Percentiles rank a stretch among this genome's conserved stretches.
phyloP scores from a whole-genome alignment of 129 eudicot genomes.

The Flaveria ramosissima region DNA sequence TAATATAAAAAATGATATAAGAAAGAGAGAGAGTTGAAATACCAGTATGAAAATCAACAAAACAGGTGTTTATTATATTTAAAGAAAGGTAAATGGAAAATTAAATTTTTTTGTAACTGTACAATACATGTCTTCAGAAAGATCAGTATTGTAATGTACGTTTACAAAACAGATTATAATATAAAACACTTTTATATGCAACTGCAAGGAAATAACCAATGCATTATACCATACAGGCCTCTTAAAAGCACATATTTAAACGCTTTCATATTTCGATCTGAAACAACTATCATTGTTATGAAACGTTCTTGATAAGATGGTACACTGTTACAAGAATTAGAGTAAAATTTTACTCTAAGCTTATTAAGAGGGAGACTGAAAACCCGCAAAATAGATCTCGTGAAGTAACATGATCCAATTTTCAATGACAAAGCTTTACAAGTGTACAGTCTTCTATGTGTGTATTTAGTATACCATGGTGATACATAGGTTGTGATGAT shows the following conservation, averaged over 20 bases:
- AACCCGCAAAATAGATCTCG: neutral
- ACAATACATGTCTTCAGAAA: neutral
- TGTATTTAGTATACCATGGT: neutral
- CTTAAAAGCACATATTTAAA: neutral
- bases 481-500: neutral
- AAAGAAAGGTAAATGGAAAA: neutral
- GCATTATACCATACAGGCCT: constrained; percentile 1
- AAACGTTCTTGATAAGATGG: constrained; percentile 13
- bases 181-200: constrained; percentile 15
- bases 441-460: neutral
- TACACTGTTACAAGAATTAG: neutral
- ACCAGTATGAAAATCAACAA: neutral
- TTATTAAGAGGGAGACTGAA: neutral
- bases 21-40: neutral
- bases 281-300: neutral
- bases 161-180: constrained; percentile 3
- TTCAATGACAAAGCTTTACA: neutral
- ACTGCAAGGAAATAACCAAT: neutral
- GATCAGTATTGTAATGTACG: neutral
- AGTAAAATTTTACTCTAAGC: constrained; percentile 15
- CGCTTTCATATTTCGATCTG: constrained; percentile 6
- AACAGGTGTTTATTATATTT: neutral
- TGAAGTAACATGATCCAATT: constrained; percentile 4
- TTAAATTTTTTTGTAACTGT: neutral
- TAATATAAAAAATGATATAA: neutral